These are phyloP conservation scores for Senecio squalidus DNA, from an alignment of 140 eudicot genomes.

Conservation along the genomic window DNA sequence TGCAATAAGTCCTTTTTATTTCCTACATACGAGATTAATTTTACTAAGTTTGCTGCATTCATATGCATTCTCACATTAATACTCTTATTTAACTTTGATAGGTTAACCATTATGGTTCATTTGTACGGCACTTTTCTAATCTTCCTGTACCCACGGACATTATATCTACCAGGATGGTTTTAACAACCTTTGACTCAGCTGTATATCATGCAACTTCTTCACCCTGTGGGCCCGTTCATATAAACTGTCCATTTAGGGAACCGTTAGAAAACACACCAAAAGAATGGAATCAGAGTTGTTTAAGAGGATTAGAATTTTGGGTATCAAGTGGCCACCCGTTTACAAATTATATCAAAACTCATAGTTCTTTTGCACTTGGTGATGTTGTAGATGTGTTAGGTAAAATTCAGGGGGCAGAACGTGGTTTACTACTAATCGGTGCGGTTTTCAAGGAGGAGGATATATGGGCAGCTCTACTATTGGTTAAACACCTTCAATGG, in stretches of 20 bases:
- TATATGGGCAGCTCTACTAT: constrained; percentile 75
- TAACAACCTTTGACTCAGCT: constrained; percentile 83
- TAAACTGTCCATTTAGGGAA: constrained; percentile 68
- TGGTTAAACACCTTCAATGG: constrained; percentile 83
- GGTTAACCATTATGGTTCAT: constrained; percentile 83
- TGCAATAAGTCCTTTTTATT: too few relatives aligned
- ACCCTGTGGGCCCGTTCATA: constrained; percentile 86
- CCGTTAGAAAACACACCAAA: constrained; percentile 42
- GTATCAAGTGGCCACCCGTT: constrained; percentile 57
- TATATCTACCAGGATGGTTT: constrained; percentile 72
- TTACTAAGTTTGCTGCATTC: constrained; percentile 2
- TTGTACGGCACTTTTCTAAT: constrained; percentile 63
- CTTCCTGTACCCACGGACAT: constrained; percentile 87
- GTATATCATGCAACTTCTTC: constrained; percentile 61
- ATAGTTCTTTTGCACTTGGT: constrained; percentile 33
- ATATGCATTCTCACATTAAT: constrained; percentile 23
- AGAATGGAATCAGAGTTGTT: constrained; percentile 54
- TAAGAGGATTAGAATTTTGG: constrained; percentile 76
- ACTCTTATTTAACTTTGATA: constrained; percentile 16
- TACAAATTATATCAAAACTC: constrained; percentile 49
- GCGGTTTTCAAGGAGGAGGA: constrained; percentile 69
- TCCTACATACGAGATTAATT: not conserved
- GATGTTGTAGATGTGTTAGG: constrained; percentile 45
- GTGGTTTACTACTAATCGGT: constrained; percentile 66
- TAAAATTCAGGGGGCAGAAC: constrained; percentile 51